phyloP scores from a whole-genome alignment of 73 alveolate genomes.

The Paramecium tetraurelia region DNA sequence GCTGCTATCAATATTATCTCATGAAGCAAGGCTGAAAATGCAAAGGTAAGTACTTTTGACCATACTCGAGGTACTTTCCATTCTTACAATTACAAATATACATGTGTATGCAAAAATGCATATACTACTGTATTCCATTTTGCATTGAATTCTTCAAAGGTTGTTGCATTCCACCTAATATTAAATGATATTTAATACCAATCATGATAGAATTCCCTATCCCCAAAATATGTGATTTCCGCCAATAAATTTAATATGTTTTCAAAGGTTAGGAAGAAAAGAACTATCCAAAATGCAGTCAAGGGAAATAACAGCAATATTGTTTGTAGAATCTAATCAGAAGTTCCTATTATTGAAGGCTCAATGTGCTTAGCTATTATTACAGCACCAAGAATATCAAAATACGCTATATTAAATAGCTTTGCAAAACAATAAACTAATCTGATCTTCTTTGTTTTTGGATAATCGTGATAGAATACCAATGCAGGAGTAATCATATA shows the following conservation, averaged over 20 bases:
- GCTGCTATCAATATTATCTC: background rate
- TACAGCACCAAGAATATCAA: background rate
- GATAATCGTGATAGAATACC: background rate
- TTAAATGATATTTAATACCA: slow-evolving; percentile 40
- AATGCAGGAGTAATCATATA: background rate
- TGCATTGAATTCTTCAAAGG: background rate
- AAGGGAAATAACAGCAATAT: background rate
- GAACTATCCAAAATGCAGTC: slow-evolving; percentile 36
- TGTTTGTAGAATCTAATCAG: background rate
- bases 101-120: background rate
- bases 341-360: background rate
- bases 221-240: slow-evolving; percentile 74
- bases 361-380: background rate
- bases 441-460: background rate
- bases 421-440: background rate
- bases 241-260: slow-evolving; percentile 66
- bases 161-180: slow-evolving; percentile 36
- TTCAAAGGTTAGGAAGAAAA: slow-evolving; percentile 65
- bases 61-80: background rate
- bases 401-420: background rate
- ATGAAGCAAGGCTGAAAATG: background rate
- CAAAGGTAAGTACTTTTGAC: background rate
- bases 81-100: background rate
- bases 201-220: slow-evolving; percentile 74
- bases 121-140: slow-evolving; percentile 14